Conservation (phyloP, 2,329 filamentous ascomycete genomes). For the Pyricularia pennisetigena region DNA sequence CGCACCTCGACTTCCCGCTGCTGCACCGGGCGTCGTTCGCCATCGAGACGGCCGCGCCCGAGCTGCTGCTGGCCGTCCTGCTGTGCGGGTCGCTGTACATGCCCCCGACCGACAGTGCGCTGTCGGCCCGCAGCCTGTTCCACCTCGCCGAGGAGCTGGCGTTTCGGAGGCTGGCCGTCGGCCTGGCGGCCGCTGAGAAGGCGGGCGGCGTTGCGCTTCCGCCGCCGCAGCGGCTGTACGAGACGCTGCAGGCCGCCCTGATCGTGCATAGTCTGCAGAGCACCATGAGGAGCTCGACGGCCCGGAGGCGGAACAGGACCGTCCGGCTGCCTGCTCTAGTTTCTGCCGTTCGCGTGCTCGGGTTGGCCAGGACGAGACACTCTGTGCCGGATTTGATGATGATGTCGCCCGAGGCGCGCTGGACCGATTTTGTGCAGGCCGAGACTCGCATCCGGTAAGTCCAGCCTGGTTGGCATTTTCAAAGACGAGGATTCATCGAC, state of each 20-base stretch:
- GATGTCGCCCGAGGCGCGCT: background rate
- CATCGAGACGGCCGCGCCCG: conserved; percentile 5
- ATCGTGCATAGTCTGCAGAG: conserved; percentile 13
- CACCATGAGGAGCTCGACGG: conserved; percentile 11
- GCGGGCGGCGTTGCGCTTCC: background rate
- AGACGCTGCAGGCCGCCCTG: conserved; percentile 16
- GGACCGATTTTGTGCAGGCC: background rate
- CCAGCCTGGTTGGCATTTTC: background rate
- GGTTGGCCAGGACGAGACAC: conserved; percentile 4
- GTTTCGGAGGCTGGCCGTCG: background rate
- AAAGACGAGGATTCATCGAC: no score
- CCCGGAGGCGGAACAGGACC: conserved; percentile 8
- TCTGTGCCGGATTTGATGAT: background rate
- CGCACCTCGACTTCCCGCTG: conserved; percentile 17
- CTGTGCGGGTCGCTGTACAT: conserved; percentile 4
- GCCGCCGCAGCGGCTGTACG: background rate
- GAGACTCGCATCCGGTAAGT: conserved; percentile 3
- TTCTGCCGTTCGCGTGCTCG: conserved; percentile 7
- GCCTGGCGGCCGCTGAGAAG: background rate
- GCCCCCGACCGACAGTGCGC: conserved; percentile 3
- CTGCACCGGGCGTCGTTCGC: conserved; percentile 16
- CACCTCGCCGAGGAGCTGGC: conserved; percentile 5
- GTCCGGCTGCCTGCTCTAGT: conserved; percentile 13
- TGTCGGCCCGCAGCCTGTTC: background rate
- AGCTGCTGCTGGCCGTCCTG: conserved; percentile 3